Conservation (phyloP, 768 basidiomycete genomes). For the Mycena maculata region DNA sequence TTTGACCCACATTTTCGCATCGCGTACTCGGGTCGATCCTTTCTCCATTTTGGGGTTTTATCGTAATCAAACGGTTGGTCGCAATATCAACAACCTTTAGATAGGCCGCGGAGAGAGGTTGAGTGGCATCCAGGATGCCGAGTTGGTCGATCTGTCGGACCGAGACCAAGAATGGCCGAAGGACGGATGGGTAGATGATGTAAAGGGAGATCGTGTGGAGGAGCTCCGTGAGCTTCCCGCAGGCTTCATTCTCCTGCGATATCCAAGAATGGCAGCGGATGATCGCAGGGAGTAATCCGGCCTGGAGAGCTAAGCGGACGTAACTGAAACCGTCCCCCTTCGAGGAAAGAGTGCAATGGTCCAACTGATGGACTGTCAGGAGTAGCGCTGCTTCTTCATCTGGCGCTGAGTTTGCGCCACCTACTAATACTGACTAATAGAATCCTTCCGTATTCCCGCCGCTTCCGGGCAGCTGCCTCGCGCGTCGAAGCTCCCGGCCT, state of each 20-base stretch:
- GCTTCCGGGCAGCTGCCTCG: no score
- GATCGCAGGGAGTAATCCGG: conserved; percentile 4
- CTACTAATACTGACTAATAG: no score
- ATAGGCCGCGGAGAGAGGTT: background rate
- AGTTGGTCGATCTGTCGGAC: background rate
- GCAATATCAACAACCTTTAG: background rate
- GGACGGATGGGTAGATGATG: conserved; percentile 11
- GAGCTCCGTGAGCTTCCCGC: background rate
- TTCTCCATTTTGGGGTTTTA: background rate
- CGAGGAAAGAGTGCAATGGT: no score
- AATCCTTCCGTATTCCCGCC: no score
- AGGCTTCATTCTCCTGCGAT: background rate
- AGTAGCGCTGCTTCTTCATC: no score
- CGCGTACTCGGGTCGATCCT: background rate
- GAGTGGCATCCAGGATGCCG: background rate
- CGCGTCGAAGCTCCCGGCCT: no score
- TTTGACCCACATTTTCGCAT: background rate
- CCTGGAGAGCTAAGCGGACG: background rate
- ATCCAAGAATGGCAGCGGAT: background rate
- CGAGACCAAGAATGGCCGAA: conserved; percentile 6
- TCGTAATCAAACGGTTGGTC: background rate
- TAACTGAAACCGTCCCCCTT: background rate
- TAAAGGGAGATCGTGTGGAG: conserved; percentile 11
- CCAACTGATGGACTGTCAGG: no score
- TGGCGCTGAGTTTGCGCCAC: no score